Conservation (phyloP, 1,284 basidiomycete species). For the Phellinidium pouzarii region DNA sequence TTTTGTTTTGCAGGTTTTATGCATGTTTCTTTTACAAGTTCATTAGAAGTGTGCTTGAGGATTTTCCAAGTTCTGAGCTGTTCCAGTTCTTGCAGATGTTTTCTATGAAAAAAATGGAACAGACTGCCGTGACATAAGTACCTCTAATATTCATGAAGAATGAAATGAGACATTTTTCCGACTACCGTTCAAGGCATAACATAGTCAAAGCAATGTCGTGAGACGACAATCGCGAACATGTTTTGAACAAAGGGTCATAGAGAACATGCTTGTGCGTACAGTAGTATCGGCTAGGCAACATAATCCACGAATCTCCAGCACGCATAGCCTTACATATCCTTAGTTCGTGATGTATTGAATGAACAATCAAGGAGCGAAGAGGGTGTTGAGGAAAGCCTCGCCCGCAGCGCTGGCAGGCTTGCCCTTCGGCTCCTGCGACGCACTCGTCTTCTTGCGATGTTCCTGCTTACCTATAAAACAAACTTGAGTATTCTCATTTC, state of each 20-base stretch:
- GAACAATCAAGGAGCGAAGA: conserved; percentile 72
- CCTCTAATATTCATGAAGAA: too few species aligned
- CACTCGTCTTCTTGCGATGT: conserved; percentile 56
- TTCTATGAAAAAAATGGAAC: too few species aligned
- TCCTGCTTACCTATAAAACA: conserved; percentile 65
- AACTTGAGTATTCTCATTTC: conserved; percentile 6
- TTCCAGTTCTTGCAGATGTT: too few species aligned
- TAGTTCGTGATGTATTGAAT: background rate
- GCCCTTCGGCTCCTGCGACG: conserved; percentile 44
- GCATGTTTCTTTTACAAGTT: too few species aligned
- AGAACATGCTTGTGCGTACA: conserved; percentile 12
- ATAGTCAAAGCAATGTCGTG: background rate
- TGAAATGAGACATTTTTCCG: too few species aligned
- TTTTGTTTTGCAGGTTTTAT: too few species aligned
- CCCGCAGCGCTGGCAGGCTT: conserved; percentile 62
- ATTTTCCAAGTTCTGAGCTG: too few species aligned
- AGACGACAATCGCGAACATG: conserved; percentile 12
- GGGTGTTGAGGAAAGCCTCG: conserved; percentile 81
- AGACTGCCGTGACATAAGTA: too few species aligned
- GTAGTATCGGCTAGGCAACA: background rate
- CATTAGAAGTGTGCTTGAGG: too few species aligned
- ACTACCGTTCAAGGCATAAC: background rate
- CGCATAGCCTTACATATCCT: background rate
- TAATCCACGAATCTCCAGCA: conserved; percentile 4
- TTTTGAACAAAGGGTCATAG: conserved; percentile 22